Percentiles rank a stretch among this genome's conserved stretches.
Evolutionary conservation across 2,329 filamentous ascomycete species (phyloP).

Genomic region (Colletotrichum truncatum): DNA sequence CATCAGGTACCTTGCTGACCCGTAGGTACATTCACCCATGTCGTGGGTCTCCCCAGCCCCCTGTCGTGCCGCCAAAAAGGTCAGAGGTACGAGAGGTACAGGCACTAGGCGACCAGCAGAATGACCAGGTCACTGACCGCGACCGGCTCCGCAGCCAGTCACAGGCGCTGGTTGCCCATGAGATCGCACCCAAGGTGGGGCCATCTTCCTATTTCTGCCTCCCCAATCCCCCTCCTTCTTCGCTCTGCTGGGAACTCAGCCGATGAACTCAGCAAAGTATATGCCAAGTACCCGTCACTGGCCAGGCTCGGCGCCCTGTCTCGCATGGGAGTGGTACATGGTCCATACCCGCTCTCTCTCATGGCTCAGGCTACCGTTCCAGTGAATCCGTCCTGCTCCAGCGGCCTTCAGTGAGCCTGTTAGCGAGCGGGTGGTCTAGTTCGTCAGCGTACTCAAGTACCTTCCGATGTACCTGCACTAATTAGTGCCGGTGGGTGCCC

Average conservation of each 20-base stretch:
- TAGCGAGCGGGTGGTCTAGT: not conserved
- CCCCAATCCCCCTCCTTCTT: constrained; percentile 2
- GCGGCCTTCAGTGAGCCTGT: not conserved
- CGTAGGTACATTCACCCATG: not conserved
- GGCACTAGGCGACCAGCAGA: constrained; percentile 3
- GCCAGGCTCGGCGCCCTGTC: constrained; percentile 25
- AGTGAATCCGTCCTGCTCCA: not conserved
- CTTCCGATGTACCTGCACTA: not conserved
- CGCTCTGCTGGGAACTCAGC: constrained; percentile 21
- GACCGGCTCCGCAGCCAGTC: constrained; percentile 18
- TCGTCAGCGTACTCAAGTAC: not conserved
- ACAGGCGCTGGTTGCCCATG: constrained; percentile 21
- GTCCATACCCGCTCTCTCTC: not conserved
- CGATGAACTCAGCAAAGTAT: constrained; percentile 30
- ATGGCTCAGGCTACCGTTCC: not conserved
- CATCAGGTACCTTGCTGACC: not conserved
- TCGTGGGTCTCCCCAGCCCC: constrained; percentile 14
- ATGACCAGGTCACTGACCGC: constrained; percentile 6
- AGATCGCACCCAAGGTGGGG: constrained; percentile 21
- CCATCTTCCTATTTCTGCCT: constrained; percentile 21
- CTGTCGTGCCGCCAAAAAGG: constrained; percentile 16
- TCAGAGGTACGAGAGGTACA: constrained; percentile 21
- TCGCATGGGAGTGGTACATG: constrained; percentile 19
- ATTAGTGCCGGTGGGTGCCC: constrained; percentile 17
- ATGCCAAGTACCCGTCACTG: constrained; percentile 23